Evolutionary conservation across 768 basidiomycete genomes (phyloP), one percentile per base, ranked within the genome.

Genomic region (Sarcodon sp.): DNA sequence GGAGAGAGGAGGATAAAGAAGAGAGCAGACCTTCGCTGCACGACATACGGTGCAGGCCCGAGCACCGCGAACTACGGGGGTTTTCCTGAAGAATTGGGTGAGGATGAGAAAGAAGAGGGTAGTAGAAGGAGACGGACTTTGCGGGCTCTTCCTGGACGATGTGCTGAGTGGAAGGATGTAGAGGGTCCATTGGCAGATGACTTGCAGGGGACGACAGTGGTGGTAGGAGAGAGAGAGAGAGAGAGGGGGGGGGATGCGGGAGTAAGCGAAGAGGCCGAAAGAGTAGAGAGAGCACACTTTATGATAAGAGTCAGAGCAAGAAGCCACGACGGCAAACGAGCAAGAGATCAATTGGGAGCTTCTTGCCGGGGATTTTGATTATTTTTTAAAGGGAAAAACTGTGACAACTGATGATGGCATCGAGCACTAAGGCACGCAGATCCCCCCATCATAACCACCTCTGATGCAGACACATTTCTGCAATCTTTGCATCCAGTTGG

Each of bases 31-130:
- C 77, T 90, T 90, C 53, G 87, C 87, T 47, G 78, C 75, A 39
- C 87, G 79, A 63, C 87, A 91, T 55, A 88, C 86, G 36, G 83
- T 88, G 61, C 87, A 91, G 13, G 87, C 87, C 45, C 75, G 63
- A 43, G 74, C 72, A 47, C 73, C 74, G 52, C 75, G 62, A 34
- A 70, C 61, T 39, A 76, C 64, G 33, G 74, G 69, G 16, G 61
- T 50, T 55, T 72, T 73, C 39, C 39, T 41, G 13, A 7, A 13
- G 39, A 13, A 27, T 1, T 4, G 13, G 8, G 8, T 15, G 5
- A 16, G 8, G 27, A 27, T 7, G 7, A 41, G 7, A 27, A 7
- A 7, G 27, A 8, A 13, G 39, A 8, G 27, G 7, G 39, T 15
- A 41, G 2, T 8, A 9, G 18, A 41, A 11, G 8, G 27, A 7